phyloP scores from a whole-genome alignment of 768 basidiomycete species.

The Amanita pseudoporphyria region DNA sequence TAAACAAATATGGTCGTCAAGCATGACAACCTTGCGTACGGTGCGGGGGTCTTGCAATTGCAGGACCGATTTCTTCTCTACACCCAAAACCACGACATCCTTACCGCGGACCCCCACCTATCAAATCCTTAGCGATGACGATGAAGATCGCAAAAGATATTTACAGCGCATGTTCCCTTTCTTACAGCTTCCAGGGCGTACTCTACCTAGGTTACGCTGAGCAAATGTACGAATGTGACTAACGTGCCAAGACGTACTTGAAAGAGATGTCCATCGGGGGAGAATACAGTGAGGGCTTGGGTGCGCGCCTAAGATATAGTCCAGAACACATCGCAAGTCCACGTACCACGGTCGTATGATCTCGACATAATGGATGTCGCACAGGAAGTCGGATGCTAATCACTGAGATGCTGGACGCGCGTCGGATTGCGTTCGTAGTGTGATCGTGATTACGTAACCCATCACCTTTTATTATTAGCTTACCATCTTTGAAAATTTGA shows the following conservation, averaged over 20 bases:
- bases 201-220: slow-evolving; percentile 62
- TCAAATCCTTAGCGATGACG: neutral
- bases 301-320: neutral
- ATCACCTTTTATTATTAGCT: neutral
- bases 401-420: slow-evolving; percentile 34
- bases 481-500: neutral
- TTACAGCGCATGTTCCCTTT: slow-evolving; percentile 94
- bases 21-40: slow-evolving; percentile 95
- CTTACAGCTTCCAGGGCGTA: slow-evolving; percentile 97
- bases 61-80: slow-evolving; percentile 97
- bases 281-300: slow-evolving; percentile 92
- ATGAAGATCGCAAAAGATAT: slow-evolving; percentile 14
- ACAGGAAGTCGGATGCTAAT: slow-evolving; percentile 5
- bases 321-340: neutral
- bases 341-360: slow-evolving; percentile 92
- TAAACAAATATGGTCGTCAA: slow-evolving; percentile 95
- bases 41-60: slow-evolving; percentile 98
- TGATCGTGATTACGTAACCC: slow-evolving; percentile 9
- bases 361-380: slow-evolving; percentile 58
- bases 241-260: slow-evolving; percentile 47
- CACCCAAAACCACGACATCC: slow-evolving; percentile 91
- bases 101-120: slow-evolving; percentile 95
- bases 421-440: slow-evolving; percentile 21
- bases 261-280: slow-evolving; percentile 97
- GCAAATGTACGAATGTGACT: slow-evolving; percentile 5